phyloP scores from a whole-genome alignment of 352 stramenopile genomes.

The Phytophthora citrophthora region DNA sequence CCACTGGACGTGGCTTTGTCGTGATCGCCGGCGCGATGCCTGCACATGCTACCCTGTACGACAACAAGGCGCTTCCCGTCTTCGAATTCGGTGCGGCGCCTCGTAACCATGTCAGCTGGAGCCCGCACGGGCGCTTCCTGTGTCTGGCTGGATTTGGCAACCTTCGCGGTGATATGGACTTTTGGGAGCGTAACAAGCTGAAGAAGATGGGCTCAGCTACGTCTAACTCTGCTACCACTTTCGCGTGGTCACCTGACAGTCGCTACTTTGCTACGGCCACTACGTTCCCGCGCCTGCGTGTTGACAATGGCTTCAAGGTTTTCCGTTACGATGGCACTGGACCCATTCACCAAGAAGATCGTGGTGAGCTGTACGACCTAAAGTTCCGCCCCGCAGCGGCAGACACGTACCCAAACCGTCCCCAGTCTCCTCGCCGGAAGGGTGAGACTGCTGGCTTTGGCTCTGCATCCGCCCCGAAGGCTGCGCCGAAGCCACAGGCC shows the following conservation, averaged over 20 bases:
- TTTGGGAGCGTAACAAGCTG: constrained; percentile 96
- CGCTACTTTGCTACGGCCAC: constrained; percentile 96
- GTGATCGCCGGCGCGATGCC: constrained; percentile 97
- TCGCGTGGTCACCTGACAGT: constrained; percentile 95
- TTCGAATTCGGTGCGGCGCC: constrained; percentile 97
- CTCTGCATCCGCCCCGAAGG: constrained; percentile 46
- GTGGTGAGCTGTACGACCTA: constrained; percentile 86
- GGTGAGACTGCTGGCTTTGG: constrained; percentile 43
- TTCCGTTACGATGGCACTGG: constrained; percentile 97
- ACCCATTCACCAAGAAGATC: constrained; percentile 87
- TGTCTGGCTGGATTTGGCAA: constrained; percentile 97
- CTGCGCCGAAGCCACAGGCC: constrained; percentile 72
- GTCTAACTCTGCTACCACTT: constrained; percentile 81
- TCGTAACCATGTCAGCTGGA: constrained; percentile 96
- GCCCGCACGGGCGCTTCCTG: constrained; percentile 96
- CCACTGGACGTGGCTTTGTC: constrained; percentile 91
- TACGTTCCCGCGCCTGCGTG: constrained; percentile 97
- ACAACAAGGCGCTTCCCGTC: constrained; percentile 93
- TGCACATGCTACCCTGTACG: constrained; percentile 95
- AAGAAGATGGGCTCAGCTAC: constrained; percentile 93
- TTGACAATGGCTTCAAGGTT: constrained; percentile 97
- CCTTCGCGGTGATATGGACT: constrained; percentile 96
- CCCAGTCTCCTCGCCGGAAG: constrained; percentile 85
- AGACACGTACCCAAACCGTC: constrained; percentile 89
- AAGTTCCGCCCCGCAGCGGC: constrained; percentile 81